These are phyloP conservation scores for Naegleria gruberi DNA, from an alignment of 208 protist species.

Conservation along the genomic window DNA sequence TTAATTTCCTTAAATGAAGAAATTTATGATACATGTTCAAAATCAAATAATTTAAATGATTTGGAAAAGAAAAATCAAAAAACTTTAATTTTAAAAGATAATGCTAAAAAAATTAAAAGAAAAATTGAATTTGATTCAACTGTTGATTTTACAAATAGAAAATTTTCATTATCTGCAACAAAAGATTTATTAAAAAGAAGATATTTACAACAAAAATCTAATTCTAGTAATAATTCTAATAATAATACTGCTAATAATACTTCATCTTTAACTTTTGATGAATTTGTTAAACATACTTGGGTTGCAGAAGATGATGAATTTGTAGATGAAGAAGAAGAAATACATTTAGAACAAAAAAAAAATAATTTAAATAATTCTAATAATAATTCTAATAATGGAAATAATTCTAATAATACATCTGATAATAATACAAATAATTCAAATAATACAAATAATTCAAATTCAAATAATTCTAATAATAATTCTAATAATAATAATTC, in stretches of 20 bases:
- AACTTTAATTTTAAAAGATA: neutral
- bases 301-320: neutral
- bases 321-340: neutral
- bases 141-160: neutral
- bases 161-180: neutral
- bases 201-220: neutral
- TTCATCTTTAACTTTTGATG: neutral
- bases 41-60: neutral
- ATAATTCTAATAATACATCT: too few relatives aligned
- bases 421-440: too few relatives aligned
- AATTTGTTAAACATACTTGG: neutral
- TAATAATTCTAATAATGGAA: too few relatives aligned
- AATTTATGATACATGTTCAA: neutral
- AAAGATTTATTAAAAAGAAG: neutral
- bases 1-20: neutral
- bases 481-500: too few relatives aligned
- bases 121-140: constrained; percentile 3
- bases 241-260: neutral
- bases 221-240: neutral
- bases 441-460: too few relatives aligned
- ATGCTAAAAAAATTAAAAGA: neutral
- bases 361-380: too few relatives aligned
- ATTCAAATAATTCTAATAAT: too few relatives aligned
- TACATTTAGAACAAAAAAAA: too few relatives aligned
- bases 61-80: neutral